phyloP scores from a whole-genome alignment of 164 flowering plant species.

The Platanus orientalis region DNA sequence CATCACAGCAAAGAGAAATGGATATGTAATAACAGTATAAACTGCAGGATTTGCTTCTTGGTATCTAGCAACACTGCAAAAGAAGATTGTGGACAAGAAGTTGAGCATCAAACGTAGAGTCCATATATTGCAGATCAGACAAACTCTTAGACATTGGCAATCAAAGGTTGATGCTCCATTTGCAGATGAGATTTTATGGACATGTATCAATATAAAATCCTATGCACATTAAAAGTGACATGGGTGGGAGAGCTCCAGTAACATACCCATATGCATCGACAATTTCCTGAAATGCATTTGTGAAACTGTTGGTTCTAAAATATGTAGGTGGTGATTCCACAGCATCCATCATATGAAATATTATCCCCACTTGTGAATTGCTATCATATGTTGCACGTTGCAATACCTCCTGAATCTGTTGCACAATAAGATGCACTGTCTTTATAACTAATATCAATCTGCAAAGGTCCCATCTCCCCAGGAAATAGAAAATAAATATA shows the following conservation, averaged over 20 bases:
- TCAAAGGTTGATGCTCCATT: background rate
- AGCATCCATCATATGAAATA: conserved; percentile 86
- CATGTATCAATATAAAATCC: background rate
- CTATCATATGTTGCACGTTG: conserved; percentile 95
- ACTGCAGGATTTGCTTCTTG: conserved; percentile 98
- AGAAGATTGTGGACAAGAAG: conserved; percentile 1
- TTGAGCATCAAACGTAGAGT: background rate
- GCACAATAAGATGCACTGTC: conserved; percentile 1
- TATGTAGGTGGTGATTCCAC: conserved; percentile 93
- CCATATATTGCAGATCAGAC: background rate
- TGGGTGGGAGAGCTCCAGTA: conserved; percentile 2
- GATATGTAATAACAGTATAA: conserved; percentile 84
- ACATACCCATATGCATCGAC: conserved; percentile 98
- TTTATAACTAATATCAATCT: background rate
- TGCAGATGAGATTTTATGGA: background rate
- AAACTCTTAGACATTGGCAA: too few species aligned
- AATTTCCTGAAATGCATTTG: conserved; percentile 87
- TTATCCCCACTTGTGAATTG: conserved; percentile 88
- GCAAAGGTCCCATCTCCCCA: background rate
- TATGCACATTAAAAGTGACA: background rate
- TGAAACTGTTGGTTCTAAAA: conserved; percentile 78
- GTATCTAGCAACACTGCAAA: conserved; percentile 86
- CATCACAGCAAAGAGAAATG: conserved; percentile 99
- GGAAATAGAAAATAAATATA: too few species aligned
- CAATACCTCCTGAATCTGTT: conserved; percentile 88